Evolutionary conservation across 371 early-diverging fungal species (phyloP), one percentile per base, ranked within the genome.

Genomic region (Syncephalastrum contaminatum): DNA sequence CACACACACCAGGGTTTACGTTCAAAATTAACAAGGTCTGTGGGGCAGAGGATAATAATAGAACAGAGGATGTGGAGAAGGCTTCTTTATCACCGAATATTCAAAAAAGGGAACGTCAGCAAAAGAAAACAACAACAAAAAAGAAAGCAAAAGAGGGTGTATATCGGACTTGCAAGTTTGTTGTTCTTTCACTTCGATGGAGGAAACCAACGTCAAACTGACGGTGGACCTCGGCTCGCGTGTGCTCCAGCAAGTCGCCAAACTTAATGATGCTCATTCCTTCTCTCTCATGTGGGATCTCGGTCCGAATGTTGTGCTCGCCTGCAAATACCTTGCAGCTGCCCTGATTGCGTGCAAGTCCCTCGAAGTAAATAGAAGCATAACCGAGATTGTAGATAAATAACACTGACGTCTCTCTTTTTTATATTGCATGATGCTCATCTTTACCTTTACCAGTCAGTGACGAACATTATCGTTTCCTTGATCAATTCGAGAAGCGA

Each of bases 111-210:
- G 12, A 30, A 30, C 36, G 5, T 30, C 36, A 8, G 10, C 36
- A 6, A 30, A 12, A 30, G 36, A 12, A 30, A 30, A 6, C 7
- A 30, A 6, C 5, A 5, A 30, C 1, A 12, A 30, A 30, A 30
- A 8, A 30, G 36, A 30, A 12, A 2, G 5, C 25, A 25, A 12
- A 30, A 5, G 3, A 6, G n/a, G n/a, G n/a, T n/a, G n/a, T n/a
- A n/a, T n/a, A 8, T 30, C 6, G 36, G 36, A 30, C 36, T 30
- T 30, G 30, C 90, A 36, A 80, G 76, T 45, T 50, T 30, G 15
- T 27, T 36, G 12, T 18, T 36, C 14, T 24, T 25, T 48, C 8
- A n/a, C 36, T 24, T 16, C 50, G 12, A 62, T 62, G 63, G 63
- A 62, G 5, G 63, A 62, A 16, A 57, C 63, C 7, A 62, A 50